phyloP scores from a whole-genome alignment of 2,329 filamentous ascomycete genomes.

The Microcyclospora pomicola region DNA sequence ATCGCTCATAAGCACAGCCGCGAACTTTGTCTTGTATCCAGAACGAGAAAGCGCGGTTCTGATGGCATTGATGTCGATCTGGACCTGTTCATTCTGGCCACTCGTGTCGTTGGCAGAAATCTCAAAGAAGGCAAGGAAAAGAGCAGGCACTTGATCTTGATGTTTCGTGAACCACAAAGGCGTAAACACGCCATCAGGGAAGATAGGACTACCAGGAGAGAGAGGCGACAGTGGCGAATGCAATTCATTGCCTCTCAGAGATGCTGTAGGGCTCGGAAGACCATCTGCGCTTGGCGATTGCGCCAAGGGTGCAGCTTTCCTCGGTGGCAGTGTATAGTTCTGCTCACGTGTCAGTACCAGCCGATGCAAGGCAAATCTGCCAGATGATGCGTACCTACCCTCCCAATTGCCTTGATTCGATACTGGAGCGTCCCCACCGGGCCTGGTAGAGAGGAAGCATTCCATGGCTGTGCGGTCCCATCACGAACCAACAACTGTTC shows the following conservation, averaged over 20 bases:
- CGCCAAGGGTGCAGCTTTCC: slow-evolving; percentile 48
- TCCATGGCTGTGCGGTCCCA: slow-evolving; percentile 16
- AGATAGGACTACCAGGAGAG: slow-evolving; percentile 67
- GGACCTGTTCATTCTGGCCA: slow-evolving; percentile 74
- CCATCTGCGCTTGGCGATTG: slow-evolving; percentile 29
- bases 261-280: slow-evolving; percentile 33
- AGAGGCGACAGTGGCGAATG: slow-evolving; percentile 89
- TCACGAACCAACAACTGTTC: slow-evolving; percentile 39
- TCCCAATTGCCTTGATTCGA: slow-evolving; percentile 42
- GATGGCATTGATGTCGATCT: slow-evolving; percentile 69
- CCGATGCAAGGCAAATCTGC: background rate
- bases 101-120: slow-evolving; percentile 63
- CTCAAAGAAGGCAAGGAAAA: slow-evolving; percentile 68
- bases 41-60: slow-evolving; percentile 55
- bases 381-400: slow-evolving; percentile 48
- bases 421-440: slow-evolving; percentile 15
- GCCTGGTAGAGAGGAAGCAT: slow-evolving; percentile 13
- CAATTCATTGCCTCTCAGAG: slow-evolving; percentile 38
- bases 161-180: slow-evolving; percentile 79
- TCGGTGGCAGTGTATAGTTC: slow-evolving; percentile 45
- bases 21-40: slow-evolving; percentile 64
- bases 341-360: slow-evolving; percentile 17
- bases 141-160: slow-evolving; percentile 66
- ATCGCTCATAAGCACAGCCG: slow-evolving; percentile 65
- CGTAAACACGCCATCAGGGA: slow-evolving; percentile 79